phyloP scores from a whole-genome alignment of 1,139 yeast genomes.

The Blastobotrys elegans region DNA sequence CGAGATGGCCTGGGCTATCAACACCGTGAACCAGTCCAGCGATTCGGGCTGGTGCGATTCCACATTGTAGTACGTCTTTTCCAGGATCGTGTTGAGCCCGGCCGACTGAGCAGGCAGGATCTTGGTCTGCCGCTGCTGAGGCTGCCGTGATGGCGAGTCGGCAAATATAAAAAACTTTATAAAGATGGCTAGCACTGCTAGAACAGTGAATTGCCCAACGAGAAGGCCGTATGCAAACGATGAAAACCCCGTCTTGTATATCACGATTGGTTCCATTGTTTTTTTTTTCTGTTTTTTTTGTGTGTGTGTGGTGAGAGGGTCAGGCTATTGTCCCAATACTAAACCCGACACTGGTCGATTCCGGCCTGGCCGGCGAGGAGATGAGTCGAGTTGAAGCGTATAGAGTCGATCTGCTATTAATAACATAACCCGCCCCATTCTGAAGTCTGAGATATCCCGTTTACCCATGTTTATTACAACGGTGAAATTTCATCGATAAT shows the following conservation, averaged over 20 bases:
- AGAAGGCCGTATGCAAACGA: constrained; percentile 36
- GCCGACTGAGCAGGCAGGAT: constrained; percentile 31
- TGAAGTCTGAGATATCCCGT: no score
- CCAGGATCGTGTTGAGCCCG: constrained; percentile 51
- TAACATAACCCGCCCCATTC: no score
- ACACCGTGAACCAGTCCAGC: constrained; percentile 92
- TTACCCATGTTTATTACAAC: no score
- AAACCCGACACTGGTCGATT: no score
- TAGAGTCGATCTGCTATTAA: no score
- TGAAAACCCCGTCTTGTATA: not conserved
- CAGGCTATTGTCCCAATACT: no score
- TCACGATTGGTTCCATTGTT: not conserved
- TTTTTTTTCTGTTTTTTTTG: not conserved
- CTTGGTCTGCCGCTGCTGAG: constrained; percentile 23
- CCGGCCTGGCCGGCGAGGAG: no score
- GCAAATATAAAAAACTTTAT: constrained; percentile 87
- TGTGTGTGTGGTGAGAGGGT: not conserved
- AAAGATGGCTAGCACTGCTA: constrained; percentile 66
- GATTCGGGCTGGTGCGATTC: constrained; percentile 84
- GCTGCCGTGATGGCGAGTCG: constrained; percentile 43
- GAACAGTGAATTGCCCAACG: constrained; percentile 77
- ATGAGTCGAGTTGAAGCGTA: no score
- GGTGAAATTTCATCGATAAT: no score
- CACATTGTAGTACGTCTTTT: constrained; percentile 89
- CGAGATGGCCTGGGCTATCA: constrained; percentile 84